A percentile compares a stretch with the other conserved stretches of the same genome.
phyloP scores from a whole-genome alignment of 345 rosid species.

The Geranium rotundifolium region DNA sequence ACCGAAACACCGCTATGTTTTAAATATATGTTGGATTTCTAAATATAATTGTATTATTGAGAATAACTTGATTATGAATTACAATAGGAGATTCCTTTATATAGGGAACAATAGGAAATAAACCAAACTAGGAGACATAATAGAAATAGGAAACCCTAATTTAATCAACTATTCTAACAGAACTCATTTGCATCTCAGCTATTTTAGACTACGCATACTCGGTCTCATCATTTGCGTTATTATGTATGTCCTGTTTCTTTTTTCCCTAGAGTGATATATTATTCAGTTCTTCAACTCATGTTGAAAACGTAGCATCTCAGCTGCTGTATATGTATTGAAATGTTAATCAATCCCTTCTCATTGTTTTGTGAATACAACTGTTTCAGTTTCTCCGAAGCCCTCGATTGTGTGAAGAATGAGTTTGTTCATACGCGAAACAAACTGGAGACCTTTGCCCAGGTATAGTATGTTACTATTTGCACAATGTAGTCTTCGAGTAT shows the following conservation, averaged over 20 bases:
- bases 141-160: no score
- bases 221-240: no score
- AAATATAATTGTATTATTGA: no score
- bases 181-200: not conserved
- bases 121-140: no score
- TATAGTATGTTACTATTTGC: constrained; percentile 7
- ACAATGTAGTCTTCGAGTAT: not conserved
- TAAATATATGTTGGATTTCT: no score
- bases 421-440: constrained; percentile 20
- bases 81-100: no score
- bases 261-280: no score
- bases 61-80: no score
- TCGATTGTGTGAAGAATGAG: constrained; percentile 26
- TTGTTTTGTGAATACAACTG: not conserved
- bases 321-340: not conserved
- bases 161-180: no score
- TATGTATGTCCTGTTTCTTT: no score
- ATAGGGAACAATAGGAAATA: no score
- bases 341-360: not conserved
- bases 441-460: constrained; percentile 27
- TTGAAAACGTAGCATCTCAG: not conserved
- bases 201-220: no score
- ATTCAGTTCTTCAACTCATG: not conserved
- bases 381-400: constrained; percentile 22
- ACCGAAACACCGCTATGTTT: not conserved